These are phyloP conservation scores for Lasiodiplodia sp. DNA, from an alignment of 2,329 filamentous ascomycete genomes.

Conservation along the genomic window DNA sequence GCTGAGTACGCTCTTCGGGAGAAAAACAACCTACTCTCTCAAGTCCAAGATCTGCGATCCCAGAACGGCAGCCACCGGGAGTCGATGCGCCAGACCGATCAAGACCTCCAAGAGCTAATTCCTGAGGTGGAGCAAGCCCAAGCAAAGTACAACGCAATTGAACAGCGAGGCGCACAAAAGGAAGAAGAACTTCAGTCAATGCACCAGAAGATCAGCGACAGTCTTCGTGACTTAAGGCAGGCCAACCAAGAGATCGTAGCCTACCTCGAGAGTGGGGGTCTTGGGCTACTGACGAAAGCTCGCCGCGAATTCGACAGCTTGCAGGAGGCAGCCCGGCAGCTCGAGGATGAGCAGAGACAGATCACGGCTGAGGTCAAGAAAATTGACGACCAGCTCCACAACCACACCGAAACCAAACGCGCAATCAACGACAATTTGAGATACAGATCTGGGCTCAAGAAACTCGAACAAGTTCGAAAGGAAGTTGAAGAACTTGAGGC, in stretches of 20 bases:
- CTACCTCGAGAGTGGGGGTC: constrained; percentile 79
- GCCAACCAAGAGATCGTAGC: constrained; percentile 79
- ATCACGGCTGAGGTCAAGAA: constrained; percentile 77
- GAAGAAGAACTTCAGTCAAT: constrained; percentile 76
- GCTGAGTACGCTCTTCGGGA: constrained; percentile 80
- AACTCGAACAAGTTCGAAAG: constrained; percentile 69
- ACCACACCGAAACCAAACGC: constrained; percentile 82
- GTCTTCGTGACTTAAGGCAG: constrained; percentile 77
- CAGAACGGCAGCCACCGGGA: constrained; percentile 74
- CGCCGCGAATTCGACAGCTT: constrained; percentile 73
- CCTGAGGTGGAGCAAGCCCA: constrained; percentile 80
- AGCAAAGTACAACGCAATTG: constrained; percentile 77
- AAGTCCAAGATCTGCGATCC: constrained; percentile 76
- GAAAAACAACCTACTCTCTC: constrained; percentile 73
- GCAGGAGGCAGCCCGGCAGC: constrained; percentile 68
- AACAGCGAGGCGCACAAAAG: constrained; percentile 72
- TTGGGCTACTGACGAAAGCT: constrained; percentile 72
- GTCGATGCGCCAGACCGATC: constrained; percentile 72
- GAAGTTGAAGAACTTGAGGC: constrained; percentile 79
- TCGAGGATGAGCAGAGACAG: constrained; percentile 72
- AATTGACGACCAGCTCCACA: constrained; percentile 77
- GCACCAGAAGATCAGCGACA: constrained; percentile 74
- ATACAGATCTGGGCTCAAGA: constrained; percentile 77
- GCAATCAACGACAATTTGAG: constrained; percentile 89
- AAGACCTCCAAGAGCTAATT: constrained; percentile 74